Evolutionary conservation across 305 asterid species (phyloP).

Genomic region (Fraxinus platypoda): DNA sequence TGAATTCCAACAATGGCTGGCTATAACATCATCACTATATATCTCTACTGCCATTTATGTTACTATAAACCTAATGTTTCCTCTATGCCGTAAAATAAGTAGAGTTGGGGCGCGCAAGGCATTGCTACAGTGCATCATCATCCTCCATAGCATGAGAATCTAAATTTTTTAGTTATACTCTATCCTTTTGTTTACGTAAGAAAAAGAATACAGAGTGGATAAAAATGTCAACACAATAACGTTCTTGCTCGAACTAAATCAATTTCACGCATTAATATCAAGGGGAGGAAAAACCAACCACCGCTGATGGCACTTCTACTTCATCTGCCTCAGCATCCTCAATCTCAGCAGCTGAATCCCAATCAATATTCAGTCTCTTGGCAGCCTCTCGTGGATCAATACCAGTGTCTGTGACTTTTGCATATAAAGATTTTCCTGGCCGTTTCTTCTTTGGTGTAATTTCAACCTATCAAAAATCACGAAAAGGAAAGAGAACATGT

Average conservation of each 20-base stretch:
- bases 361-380: conserved; percentile 76
- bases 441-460: conserved; percentile 40
- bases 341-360: conserved; percentile 94
- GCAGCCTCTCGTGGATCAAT: conserved; percentile 79
- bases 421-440: conserved; percentile 69
- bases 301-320: conserved; percentile 64
- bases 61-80: neutral
- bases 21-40: neutral
- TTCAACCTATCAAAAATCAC: conserved; percentile 50
- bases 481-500: neutral
- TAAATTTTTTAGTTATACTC: neutral
- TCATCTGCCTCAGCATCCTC: conserved; percentile 61
- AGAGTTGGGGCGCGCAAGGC: neutral
- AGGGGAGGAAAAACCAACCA: conserved; percentile 47
- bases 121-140: neutral
- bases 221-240: neutral
- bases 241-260: neutral
- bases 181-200: neutral
- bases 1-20: neutral
- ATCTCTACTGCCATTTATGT: neutral
- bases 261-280: neutral
- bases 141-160: neutral
- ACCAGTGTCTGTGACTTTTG: conserved; percentile 82
- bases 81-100: neutral
- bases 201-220: neutral